These are phyloP conservation scores for Peronosclerospora sorghi DNA, from an alignment of 352 stramenopile species.

Conservation along the genomic window DNA sequence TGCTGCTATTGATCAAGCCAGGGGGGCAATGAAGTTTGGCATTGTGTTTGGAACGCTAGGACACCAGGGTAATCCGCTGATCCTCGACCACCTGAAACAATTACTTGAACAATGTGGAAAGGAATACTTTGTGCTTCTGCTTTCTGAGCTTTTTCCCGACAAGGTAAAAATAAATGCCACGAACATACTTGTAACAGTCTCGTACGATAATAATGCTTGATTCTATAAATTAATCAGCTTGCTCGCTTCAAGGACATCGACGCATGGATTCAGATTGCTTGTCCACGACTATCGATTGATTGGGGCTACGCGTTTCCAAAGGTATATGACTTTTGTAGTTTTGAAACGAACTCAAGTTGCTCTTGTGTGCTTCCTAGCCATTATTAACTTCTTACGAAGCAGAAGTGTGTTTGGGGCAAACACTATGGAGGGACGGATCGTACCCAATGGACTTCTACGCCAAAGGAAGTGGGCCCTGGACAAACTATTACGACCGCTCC, in stretches of 20 bases:
- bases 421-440: conserved; percentile 66
- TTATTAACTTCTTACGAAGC: conserved; percentile 96
- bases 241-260: conserved; percentile 83
- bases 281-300: conserved; percentile 96
- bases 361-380: conserved; percentile 33
- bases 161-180: conserved; percentile 37
- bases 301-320: conserved; percentile 96
- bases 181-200: neutral
- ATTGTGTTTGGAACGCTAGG: conserved; percentile 98
- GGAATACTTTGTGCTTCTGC: conserved; percentile 90
- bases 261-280: conserved; percentile 98
- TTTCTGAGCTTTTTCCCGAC: conserved; percentile 96
- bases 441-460: conserved; percentile 99
- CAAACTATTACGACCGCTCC: conserved; percentile 92
- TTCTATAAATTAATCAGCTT: conserved; percentile 41
- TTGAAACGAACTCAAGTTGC: neutral
- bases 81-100: conserved; percentile 89
- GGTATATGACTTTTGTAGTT: conserved; percentile 17
- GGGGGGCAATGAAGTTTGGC: conserved; percentile 86
- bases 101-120: conserved; percentile 84
- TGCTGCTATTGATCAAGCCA: conserved; percentile 63
- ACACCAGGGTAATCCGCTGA: conserved; percentile 94
- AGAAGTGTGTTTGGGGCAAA: conserved; percentile 89
- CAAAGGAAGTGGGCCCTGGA: conserved; percentile 92
- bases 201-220: too few relatives aligned